Conservation (phyloP, 768 basidiomycete species). For the Boletus subcaerulescens region DNA sequence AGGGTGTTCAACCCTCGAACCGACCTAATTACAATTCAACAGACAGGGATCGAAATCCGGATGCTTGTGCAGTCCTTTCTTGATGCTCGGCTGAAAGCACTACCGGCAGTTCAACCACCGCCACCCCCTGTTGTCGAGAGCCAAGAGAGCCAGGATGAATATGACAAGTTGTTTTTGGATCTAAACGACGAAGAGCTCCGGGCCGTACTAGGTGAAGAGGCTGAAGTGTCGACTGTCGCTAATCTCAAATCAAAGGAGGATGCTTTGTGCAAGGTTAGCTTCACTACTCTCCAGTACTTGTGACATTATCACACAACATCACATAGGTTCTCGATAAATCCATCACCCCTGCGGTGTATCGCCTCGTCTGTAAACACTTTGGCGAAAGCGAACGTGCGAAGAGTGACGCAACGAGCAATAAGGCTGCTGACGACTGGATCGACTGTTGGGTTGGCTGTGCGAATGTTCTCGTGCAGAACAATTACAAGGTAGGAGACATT, state of each 20-base stretch:
- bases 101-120: constrained; percentile 41
- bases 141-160: constrained; percentile 80
- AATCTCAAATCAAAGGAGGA: constrained; percentile 44
- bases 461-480: constrained; percentile 54
- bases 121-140: constrained; percentile 38
- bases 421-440: constrained; percentile 55
- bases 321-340: constrained; percentile 46
- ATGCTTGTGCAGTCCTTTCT: constrained; percentile 60
- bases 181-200: constrained; percentile 58
- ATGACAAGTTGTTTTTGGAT: constrained; percentile 55
- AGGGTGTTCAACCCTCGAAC: constrained; percentile 46
- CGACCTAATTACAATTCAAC: constrained; percentile 38
- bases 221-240: constrained; percentile 17
- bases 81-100: constrained; percentile 45
- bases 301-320: neutral
- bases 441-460: constrained; percentile 76
- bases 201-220: constrained; percentile 48
- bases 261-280: constrained; percentile 47
- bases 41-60: constrained; percentile 54
- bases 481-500: constrained; percentile 36
- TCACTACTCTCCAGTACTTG: neutral
- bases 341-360: constrained; percentile 54
- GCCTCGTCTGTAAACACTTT: constrained; percentile 50
- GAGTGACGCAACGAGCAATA: constrained; percentile 18
- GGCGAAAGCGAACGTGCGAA: constrained; percentile 27